Evolutionary conservation across 2,329 filamentous ascomycete species (phyloP).

Genomic region (Parastagonospora nodorum): DNA sequence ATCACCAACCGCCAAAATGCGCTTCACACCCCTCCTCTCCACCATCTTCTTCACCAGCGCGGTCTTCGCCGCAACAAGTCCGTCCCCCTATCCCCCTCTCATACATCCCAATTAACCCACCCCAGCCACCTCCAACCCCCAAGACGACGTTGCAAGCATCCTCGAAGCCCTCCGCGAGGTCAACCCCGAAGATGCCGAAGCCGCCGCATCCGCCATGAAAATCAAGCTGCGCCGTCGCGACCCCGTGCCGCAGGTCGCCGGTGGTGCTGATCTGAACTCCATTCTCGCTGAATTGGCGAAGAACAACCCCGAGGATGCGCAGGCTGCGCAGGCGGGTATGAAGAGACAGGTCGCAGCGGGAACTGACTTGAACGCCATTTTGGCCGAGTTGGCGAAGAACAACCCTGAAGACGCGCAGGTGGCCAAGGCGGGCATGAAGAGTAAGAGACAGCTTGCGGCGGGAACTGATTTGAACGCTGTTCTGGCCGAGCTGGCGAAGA

Average conservation of each 20-base stretch:
- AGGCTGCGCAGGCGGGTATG: conserved; percentile 6
- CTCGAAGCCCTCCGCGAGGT: conserved; percentile 34
- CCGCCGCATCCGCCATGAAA: conserved; percentile 29
- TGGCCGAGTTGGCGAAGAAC: too few relatives aligned
- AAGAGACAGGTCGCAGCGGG: too few relatives aligned
- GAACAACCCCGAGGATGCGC: conserved; percentile 31
- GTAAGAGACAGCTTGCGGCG: too few relatives aligned
- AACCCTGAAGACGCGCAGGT: too few relatives aligned
- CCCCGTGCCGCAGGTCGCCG: conserved; percentile 16
- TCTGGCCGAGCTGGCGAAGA: too few relatives aligned
- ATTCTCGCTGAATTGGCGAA: conserved; percentile 28
- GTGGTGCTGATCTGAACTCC: conserved; percentile 17
- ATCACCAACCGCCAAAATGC: conserved; percentile 23
- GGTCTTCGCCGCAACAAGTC: conserved; percentile 32
- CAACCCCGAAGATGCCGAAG: conserved; percentile 34
- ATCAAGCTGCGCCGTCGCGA: conserved; percentile 28
- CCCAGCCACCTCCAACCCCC: conserved; percentile 5
- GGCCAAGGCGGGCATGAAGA: too few relatives aligned
- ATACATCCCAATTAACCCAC: conserved; percentile 1
- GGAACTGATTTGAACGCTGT: too few relatives aligned
- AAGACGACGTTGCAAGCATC: conserved; percentile 32
- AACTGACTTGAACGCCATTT: too few relatives aligned
- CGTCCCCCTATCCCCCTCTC: not conserved
- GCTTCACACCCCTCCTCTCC: conserved; percentile 31
- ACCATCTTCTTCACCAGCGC: conserved; percentile 31